These are phyloP conservation scores for Syzygium oleosum DNA, from an alignment of 345 rosid species.

Conservation along the genomic window DNA sequence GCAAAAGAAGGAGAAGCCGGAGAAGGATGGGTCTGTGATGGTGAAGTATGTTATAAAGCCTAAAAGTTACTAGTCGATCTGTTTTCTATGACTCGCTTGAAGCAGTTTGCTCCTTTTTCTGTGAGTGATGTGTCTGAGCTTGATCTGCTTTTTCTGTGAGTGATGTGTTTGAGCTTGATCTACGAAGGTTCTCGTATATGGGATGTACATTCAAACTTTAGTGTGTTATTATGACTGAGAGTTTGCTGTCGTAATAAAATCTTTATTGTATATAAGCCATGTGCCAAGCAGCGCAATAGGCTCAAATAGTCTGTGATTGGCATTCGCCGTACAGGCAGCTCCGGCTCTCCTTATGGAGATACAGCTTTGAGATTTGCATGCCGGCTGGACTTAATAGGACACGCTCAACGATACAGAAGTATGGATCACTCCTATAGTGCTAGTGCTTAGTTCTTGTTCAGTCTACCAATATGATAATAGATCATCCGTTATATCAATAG, in stretches of 20 bases:
- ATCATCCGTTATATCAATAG: background rate
- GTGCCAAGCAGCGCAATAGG: background rate
- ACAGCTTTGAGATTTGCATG: background rate
- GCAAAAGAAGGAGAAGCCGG: background rate
- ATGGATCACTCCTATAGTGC: background rate
- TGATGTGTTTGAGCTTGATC: no score
- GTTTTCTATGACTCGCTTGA: background rate
- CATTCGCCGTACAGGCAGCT: background rate
- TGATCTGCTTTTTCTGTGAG: no score
- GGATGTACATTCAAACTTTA: background rate
- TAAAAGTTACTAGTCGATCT: slow-evolving; percentile 4
- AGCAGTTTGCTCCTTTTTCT: background rate
- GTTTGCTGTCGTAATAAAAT: background rate
- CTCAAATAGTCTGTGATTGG: background rate
- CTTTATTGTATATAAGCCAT: background rate
- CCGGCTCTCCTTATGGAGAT: background rate
- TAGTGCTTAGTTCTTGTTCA: background rate
- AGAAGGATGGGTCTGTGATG: slow-evolving; percentile 45
- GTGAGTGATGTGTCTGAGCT: background rate
- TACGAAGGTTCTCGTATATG: background rate
- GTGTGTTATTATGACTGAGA: background rate
- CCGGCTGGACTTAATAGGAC: background rate
- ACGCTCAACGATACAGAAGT: background rate
- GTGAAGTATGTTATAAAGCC: background rate
- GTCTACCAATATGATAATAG: background rate